These are phyloP conservation scores for Haplosporangium gracile DNA, from an alignment of 192 early-diverging fungal species.

Conservation along the genomic window DNA sequence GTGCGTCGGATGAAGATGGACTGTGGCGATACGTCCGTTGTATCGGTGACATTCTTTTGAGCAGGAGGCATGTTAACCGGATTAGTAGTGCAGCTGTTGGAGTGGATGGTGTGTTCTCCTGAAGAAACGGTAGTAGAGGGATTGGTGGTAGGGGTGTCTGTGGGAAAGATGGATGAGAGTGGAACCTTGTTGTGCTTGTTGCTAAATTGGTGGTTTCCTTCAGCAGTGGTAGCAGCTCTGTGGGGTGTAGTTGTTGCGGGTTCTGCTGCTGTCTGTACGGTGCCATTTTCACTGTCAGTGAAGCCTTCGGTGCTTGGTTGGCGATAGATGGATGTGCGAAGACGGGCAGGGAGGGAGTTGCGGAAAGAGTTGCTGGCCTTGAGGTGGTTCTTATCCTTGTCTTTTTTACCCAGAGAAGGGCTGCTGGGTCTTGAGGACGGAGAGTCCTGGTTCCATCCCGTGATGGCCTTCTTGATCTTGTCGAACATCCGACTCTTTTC, in stretches of 20 bases:
- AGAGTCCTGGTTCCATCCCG: slow-evolving; percentile 42
- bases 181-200: background rate
- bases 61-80: background rate
- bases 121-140: background rate
- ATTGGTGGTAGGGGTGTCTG: background rate
- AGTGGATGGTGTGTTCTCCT: background rate
- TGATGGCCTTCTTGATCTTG: slow-evolving; percentile 55
- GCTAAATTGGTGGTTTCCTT: slow-evolving; percentile 5
- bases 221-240: background rate
- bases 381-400: slow-evolving; percentile 6
- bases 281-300: background rate
- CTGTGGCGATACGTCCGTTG: slow-evolving; percentile 8
- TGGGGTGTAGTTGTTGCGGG: background rate
- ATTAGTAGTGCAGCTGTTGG: background rate
- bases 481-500: slow-evolving; percentile 27
- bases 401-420: slow-evolving; percentile 7
- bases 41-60: background rate
- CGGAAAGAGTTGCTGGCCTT: slow-evolving; percentile 17
- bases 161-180: background rate
- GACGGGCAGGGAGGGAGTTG: slow-evolving; percentile 41
- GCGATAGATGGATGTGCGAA: slow-evolving; percentile 30
- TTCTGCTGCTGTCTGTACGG: background rate
- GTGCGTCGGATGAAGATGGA: slow-evolving; percentile 36
- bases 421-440: slow-evolving; percentile 1
- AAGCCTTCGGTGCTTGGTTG: slow-evolving; percentile 6